Evolutionary conservation across 73 alveolate genomes (phyloP), one percentile per base, ranked within the genome.

Genomic region (Effrenium voratum): DNA sequence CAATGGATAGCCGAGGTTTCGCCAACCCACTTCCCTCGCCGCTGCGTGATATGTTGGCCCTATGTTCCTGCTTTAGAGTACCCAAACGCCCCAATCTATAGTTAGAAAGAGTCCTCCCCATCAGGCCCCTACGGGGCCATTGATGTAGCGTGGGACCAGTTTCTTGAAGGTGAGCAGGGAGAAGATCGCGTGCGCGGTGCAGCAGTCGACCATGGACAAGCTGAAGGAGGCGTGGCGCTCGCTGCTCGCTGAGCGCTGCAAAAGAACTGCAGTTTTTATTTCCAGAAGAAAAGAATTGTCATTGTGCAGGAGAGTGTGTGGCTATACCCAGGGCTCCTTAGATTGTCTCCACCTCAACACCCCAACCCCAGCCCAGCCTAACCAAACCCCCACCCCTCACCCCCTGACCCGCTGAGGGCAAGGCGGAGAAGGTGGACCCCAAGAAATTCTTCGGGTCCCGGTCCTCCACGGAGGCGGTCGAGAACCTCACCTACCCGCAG

Each of bases 151-250:
- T n/a, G n/a, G n/a, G n/a, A n/a, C n/a, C n/a, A n/a, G n/a, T n/a
- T n/a, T n/a, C n/a, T n/a, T n/a, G 38, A 34, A 86, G 94, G 94
- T 86, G 55, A 30, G 59, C 13, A 34, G 32, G n/a, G 60, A 28
- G 34, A 86, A 86, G 82, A 24, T 86, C 63, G 41, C n/a, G 13
- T 86, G 94, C 59, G 94, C 94, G 0, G 81, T 86, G 32, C 66
- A 57, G 63, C 94, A 86, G 49, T 57, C 94, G n/a, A 41, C 94
- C 81, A 55, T 86, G 60, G 94, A 66, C 82, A 86, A 86, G 66
- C 82, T 86, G 43, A 55, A 86, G 70, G 82, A 41, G 93, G 77
- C 32, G 38, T 24, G 40, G 44, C 32, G 36, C 8, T 22, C 5
- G 12, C 8, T 36, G 68, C 68, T 15, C 68, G 12, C 22, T 12